These are phyloP conservation scores for Colletotrichum graminicola DNA, from an alignment of 2,329 filamentous ascomycete genomes.

Conservation along the genomic window DNA sequence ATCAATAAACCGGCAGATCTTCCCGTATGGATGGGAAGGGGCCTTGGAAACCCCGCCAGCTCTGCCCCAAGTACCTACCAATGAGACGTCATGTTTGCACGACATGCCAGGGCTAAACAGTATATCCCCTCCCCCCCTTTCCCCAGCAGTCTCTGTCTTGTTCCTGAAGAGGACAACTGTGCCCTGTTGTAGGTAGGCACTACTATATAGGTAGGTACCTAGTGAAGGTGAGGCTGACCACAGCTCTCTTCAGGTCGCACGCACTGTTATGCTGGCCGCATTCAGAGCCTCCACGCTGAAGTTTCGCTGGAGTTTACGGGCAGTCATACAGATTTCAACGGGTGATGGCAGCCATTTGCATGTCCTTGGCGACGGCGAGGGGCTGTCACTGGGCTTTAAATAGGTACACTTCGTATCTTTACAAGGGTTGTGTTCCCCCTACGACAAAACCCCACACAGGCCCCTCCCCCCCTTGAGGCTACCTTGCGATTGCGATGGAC, in stretches of 20 bases:
- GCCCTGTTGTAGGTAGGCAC: neutral
- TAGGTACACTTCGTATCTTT: neutral
- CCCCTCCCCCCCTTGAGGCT: neutral
- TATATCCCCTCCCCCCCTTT: neutral
- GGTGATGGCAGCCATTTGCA: neutral
- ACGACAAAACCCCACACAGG: neutral
- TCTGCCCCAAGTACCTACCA: slow-evolving; percentile 8
- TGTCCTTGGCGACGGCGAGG: neutral
- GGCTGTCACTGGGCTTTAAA: neutral
- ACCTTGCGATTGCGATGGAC: slow-evolving; percentile 6
- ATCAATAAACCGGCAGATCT: slow-evolving; percentile 3
- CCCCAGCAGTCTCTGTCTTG: neutral
- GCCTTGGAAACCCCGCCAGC: slow-evolving; percentile 11
- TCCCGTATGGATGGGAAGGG: slow-evolving; percentile 13
- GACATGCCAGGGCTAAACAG: slow-evolving; percentile 10
- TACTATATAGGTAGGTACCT: neutral
- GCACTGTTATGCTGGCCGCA: neutral
- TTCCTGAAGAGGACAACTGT: neutral
- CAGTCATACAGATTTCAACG: neutral
- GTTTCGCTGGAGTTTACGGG: neutral
- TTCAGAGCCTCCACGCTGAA: neutral
- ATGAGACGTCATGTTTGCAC: slow-evolving; percentile 2
- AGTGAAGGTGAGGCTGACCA: neutral
- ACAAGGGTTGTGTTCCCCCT: neutral
- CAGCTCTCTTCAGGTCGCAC: neutral